These are phyloP conservation scores for Pythium sukuiense DNA, from an alignment of 352 stramenopile species.

Conservation along the genomic window DNA sequence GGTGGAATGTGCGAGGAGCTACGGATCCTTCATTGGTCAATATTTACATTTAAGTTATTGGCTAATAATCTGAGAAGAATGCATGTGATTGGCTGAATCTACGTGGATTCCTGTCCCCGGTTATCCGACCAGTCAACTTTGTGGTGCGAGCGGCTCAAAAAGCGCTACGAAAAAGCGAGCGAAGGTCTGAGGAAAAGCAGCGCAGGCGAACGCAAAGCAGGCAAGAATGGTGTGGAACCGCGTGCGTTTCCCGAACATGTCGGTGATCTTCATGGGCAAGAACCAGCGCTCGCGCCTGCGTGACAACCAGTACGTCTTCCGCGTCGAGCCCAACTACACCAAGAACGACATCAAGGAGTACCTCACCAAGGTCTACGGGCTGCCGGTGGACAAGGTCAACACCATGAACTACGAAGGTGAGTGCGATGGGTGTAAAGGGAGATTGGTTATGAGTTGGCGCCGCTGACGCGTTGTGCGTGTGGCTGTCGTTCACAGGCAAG, in stretches of 20 bases:
- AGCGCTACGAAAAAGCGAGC: conserved; percentile 19
- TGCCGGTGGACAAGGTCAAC: conserved; percentile 94
- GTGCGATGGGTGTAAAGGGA: neutral
- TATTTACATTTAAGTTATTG: conserved; percentile 3
- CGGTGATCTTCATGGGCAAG: conserved; percentile 85
- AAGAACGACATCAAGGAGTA: conserved; percentile 98
- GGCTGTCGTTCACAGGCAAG: conserved; percentile 57
- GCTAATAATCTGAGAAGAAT: neutral
- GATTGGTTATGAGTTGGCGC: too few species aligned
- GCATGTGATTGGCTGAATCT: conserved; percentile 26
- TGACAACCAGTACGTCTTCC: conserved; percentile 91
- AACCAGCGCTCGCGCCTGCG: conserved; percentile 71
- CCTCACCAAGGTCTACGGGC: conserved; percentile 95
- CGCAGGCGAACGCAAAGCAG: conserved; percentile 3
- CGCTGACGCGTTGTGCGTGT: neutral
- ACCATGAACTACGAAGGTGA: conserved; percentile 95
- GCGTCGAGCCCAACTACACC: conserved; percentile 94
- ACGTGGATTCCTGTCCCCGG: conserved; percentile 1
- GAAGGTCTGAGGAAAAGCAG: conserved; percentile 21
- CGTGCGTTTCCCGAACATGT: conserved; percentile 88
- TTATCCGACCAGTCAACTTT: conserved; percentile 27
- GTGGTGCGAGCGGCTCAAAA: conserved; percentile 21
- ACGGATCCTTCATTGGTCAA: conserved; percentile 26
- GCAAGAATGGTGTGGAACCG: conserved; percentile 82
- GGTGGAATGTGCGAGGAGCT: conserved; percentile 18